phyloP scores from a whole-genome alignment of 2,329 filamentous ascomycete genomes.

The Exophiala alcalophila region DNA sequence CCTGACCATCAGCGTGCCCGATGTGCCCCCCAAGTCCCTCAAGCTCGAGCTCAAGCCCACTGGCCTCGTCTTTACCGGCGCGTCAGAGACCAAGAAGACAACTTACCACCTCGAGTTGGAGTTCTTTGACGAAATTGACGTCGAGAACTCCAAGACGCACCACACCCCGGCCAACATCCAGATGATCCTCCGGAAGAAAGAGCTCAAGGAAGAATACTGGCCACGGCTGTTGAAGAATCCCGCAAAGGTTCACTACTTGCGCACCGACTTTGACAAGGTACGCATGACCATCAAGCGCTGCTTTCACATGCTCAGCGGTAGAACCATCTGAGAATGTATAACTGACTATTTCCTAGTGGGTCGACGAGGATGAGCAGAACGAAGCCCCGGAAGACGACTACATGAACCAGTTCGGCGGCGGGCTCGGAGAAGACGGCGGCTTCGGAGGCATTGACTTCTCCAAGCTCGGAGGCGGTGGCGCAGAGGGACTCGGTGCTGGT shows the following conservation, averaged over 20 bases:
- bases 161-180: conserved; percentile 87
- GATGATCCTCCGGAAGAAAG: conserved; percentile 94
- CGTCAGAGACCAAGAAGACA: conserved; percentile 78
- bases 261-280: conserved; percentile 98
- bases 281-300: too few species aligned
- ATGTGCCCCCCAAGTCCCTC: conserved; percentile 71
- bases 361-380: conserved; percentile 98
- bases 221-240: conserved; percentile 86
- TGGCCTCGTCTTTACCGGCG: conserved; percentile 75
- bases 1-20: conserved; percentile 84
- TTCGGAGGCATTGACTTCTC: conserved; percentile 76
- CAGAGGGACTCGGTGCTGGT: conserved; percentile 37
- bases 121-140: conserved; percentile 88
- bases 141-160: conserved; percentile 76
- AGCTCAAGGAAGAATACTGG: conserved; percentile 92
- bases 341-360: conserved; percentile 60
- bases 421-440: conserved; percentile 49
- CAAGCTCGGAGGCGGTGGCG: conserved; percentile 68
- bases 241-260: conserved; percentile 90
- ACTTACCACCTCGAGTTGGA: conserved; percentile 83
- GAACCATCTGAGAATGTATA: too few species aligned
- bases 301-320: too few species aligned
- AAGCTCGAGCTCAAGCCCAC: conserved; percentile 80
- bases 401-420: conserved; percentile 53
- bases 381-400: conserved; percentile 77